Conservation (phyloP, 2,329 filamentous ascomycete genomes). For the Cladophialophora immunda region DNA sequence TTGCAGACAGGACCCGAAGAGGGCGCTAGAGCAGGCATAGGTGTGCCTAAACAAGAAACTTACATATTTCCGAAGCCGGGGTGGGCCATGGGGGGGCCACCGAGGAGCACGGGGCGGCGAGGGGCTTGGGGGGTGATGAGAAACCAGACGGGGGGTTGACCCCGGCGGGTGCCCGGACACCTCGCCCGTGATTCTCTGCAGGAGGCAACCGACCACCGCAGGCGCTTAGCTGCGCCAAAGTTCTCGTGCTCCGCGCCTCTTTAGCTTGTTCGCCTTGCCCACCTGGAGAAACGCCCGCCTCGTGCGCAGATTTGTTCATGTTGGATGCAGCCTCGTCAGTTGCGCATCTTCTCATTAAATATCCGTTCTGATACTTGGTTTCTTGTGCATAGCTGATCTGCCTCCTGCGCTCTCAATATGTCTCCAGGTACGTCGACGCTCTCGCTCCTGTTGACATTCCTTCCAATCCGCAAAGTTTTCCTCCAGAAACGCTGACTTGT, state of each 20-base stretch:
- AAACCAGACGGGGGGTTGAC: not conserved
- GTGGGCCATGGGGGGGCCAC: not conserved
- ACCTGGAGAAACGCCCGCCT: constrained; percentile 13
- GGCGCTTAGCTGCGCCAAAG: constrained; percentile 7
- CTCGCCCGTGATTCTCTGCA: not conserved
- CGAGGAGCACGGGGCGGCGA: not conserved
- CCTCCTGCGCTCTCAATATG: constrained; percentile 13
- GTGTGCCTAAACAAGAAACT: not conserved
- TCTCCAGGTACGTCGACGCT: constrained; percentile 20
- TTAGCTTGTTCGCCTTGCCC: not conserved
- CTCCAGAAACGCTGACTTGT: constrained; percentile 13
- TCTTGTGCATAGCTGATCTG: not conserved
- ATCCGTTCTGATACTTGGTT: not conserved
- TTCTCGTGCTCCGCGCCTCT: constrained; percentile 3
- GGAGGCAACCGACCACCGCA: not conserved
- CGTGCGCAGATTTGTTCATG: not conserved
- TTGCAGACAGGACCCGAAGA: not conserved
- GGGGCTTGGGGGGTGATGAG: not conserved
- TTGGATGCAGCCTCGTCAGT: constrained; percentile 9
- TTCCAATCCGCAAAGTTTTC: not conserved
- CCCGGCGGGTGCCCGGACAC: not conserved
- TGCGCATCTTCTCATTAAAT: not conserved
- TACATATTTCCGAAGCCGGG: not conserved
- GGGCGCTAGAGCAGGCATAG: not conserved
- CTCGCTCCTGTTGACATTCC: not conserved